These are phyloP conservation scores for Myxozyma nipponensis DNA, from an alignment of 805 yeast species.

Conservation along the genomic window DNA sequence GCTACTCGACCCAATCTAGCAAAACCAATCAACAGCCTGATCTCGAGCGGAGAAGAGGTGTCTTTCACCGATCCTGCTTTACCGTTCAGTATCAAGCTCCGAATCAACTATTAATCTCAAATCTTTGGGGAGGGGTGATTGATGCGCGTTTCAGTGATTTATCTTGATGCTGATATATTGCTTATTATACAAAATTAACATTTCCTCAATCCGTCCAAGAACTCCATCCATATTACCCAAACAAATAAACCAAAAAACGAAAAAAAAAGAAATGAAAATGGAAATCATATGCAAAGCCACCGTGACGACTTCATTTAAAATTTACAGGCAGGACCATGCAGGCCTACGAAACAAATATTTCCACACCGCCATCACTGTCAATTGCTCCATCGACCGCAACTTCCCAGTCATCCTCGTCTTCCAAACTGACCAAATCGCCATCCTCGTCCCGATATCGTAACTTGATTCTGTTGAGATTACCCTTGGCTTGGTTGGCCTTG, in stretches of 20 bases:
- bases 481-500: slow-evolving; percentile 25
- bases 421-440: slow-evolving; percentile 67
- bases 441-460: slow-evolving; percentile 90
- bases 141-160: no score
- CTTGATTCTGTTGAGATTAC: slow-evolving; percentile 30
- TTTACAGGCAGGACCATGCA: neutral
- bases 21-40: slow-evolving; percentile 38
- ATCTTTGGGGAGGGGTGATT: no score
- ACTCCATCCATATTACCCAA: neutral
- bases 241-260: neutral
- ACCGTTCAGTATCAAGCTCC: slow-evolving; percentile 43
- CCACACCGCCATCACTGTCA: slow-evolving; percentile 24
- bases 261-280: neutral
- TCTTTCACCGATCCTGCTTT: slow-evolving; percentile 51
- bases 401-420: slow-evolving; percentile 24
- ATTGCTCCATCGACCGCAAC: slow-evolving; percentile 10
- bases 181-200: neutral
- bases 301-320: no score
- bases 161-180: no score
- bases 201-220: neutral
- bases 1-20: slow-evolving; percentile 46
- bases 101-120: slow-evolving; percentile 23
- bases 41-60: slow-evolving; percentile 47
- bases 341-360: slow-evolving; percentile 10
- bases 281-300: no score